Percentiles rank a stretch among this genome's conserved stretches.
Evolutionary conservation across 768 basidiomycete species (phyloP).

Genomic region (Lyophyllum decastes): DNA sequence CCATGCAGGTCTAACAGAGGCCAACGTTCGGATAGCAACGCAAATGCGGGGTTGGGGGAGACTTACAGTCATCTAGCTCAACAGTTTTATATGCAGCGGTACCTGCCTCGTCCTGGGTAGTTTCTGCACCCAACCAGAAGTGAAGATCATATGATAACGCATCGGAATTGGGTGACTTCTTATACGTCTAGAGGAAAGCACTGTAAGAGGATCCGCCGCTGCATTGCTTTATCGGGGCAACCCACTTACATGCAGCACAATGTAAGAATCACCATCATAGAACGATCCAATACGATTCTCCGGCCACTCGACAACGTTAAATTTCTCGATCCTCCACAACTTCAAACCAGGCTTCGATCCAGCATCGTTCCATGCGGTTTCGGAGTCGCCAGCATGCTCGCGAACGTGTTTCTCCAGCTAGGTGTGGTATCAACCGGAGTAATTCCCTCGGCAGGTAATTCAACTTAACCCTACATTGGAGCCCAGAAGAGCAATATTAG

Average conservation of each 20-base stretch:
- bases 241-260: slow-evolving; percentile 48
- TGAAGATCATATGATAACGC: slow-evolving; percentile 58
- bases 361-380: slow-evolving; percentile 51
- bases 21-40: neutral
- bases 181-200: slow-evolving; percentile 49
- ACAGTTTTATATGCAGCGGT: slow-evolving; percentile 70
- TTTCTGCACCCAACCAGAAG: slow-evolving; percentile 65
- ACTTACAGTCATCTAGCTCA: slow-evolving; percentile 64
- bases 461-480: slow-evolving; percentile 44
- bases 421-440: neutral
- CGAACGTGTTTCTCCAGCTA: slow-evolving; percentile 61
- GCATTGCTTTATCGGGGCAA: neutral
- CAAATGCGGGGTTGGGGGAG: neutral
- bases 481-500: slow-evolving; percentile 63
- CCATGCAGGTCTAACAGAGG: slow-evolving; percentile 48
- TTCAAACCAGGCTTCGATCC: slow-evolving; percentile 45
- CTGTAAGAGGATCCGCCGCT: neutral
- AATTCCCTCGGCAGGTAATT: neutral
- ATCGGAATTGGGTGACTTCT: slow-evolving; percentile 46
- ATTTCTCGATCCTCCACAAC: slow-evolving; percentile 63
- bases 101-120: slow-evolving; percentile 61
- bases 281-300: slow-evolving; percentile 51
- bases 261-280: slow-evolving; percentile 68
- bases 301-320: slow-evolving; percentile 55
- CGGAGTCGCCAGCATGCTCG: slow-evolving; percentile 51